Evolutionary conservation across 202 grass and related monocot genomes (phyloP).

Genomic region (Eragrostis tef): DNA sequence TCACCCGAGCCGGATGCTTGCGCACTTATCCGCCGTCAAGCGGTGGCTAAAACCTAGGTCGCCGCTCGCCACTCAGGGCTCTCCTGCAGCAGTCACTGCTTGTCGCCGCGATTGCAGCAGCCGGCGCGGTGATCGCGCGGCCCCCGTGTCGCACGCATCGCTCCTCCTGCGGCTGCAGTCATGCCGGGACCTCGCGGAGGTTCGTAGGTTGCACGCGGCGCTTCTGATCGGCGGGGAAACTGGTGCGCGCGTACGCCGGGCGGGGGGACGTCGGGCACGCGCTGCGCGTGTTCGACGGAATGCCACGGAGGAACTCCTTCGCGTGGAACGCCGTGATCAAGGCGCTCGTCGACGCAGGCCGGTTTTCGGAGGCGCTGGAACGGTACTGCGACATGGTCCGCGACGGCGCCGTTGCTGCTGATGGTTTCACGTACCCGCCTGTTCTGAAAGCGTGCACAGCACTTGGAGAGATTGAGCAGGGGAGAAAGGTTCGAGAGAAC

Average conservation of each 20-base stretch:
- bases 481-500: slow-evolving; percentile 30
- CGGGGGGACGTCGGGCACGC: slow-evolving; percentile 26
- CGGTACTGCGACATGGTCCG: slow-evolving; percentile 41
- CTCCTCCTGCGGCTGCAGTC: slow-evolving; percentile 56
- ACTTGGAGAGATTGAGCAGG: slow-evolving; percentile 46
- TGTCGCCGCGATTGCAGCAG: slow-evolving; percentile 23
- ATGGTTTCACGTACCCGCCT: slow-evolving; percentile 55
- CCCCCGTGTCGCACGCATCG: slow-evolving; percentile 41
- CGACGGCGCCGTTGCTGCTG: neutral
- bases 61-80: neutral
- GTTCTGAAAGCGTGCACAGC: slow-evolving; percentile 61
- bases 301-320: slow-evolving; percentile 58
- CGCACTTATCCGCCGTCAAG: slow-evolving; percentile 29
- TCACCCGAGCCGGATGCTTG: slow-evolving; percentile 16
- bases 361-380: slow-evolving; percentile 49
- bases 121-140: neutral
- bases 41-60: slow-evolving; percentile 7
- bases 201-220: slow-evolving; percentile 40
- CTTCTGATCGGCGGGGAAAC: slow-evolving; percentile 52
- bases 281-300: slow-evolving; percentile 49
- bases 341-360: slow-evolving; percentile 41
- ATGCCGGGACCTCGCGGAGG: neutral
- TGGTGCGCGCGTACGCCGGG: slow-evolving; percentile 47
- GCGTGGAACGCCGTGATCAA: slow-evolving; percentile 64
- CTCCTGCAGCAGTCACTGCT: neutral